A percentile compares a stretch with the other conserved stretches of the same genome.
Conservation (phyloP, 345 rosid species). For the Limnanthes douglasii region DNA sequence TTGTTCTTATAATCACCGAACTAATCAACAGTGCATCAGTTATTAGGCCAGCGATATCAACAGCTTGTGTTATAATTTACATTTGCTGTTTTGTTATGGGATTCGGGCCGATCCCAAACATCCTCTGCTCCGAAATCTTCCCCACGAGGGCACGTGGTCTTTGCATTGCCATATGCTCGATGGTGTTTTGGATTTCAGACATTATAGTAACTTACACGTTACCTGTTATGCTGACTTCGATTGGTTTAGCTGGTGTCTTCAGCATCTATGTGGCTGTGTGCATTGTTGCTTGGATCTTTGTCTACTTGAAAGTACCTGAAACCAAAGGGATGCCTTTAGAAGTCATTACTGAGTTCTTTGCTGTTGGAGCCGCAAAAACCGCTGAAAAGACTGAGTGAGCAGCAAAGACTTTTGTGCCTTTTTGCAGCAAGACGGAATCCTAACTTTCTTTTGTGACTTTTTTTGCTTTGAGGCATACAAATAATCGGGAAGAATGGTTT, state of each 20-base stretch:
- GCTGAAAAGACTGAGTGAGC: no score
- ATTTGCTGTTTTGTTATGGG: conserved; percentile 67
- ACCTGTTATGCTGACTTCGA: conserved; percentile 54
- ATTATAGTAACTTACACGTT: conserved; percentile 73
- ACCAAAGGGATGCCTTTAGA: conserved; percentile 95
- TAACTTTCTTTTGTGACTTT: no score
- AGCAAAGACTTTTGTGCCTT: no score
- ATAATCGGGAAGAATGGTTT: no score
- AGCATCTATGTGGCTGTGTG: conserved; percentile 66
- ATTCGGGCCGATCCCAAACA: conserved; percentile 77
- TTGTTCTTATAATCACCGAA: conserved; percentile 33
- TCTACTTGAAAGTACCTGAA: conserved; percentile 75
- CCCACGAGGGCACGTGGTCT: conserved; percentile 89
- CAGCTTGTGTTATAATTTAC: conserved; percentile 50
- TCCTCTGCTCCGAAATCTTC: conserved; percentile 84
- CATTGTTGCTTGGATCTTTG: conserved; percentile 52
- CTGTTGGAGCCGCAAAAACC: conserved; percentile 85
- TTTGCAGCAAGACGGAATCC: no score
- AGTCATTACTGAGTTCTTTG: conserved; percentile 85
- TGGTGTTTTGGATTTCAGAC: conserved; percentile 68
- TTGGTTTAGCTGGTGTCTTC: conserved; percentile 54
- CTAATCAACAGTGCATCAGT: conserved; percentile 27
- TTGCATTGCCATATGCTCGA: conserved; percentile 70
- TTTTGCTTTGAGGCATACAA: no score
- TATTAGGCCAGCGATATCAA: conserved; percentile 38